phyloP scores from a whole-genome alignment of 371 early-diverging fungal genomes.

The Mucor velutinosus region DNA sequence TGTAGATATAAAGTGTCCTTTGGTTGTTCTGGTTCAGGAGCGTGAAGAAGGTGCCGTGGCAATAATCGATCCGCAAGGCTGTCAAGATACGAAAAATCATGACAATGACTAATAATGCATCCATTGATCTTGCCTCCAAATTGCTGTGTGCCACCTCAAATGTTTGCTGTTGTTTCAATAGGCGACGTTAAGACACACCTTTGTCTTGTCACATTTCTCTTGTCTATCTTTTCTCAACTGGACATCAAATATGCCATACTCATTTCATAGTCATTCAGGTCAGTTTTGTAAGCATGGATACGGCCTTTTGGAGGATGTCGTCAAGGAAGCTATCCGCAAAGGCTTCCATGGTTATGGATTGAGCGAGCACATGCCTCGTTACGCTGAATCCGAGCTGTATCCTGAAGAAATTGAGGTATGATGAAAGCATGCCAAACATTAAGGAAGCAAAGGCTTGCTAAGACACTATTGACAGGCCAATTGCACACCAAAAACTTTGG shows the following conservation, averaged over 20 bases:
- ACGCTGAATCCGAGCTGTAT: conserved; percentile 67
- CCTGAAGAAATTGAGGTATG: conserved; percentile 76
- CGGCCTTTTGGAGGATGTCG: conserved; percentile 75
- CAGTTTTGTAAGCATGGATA: conserved; percentile 85
- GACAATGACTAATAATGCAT: conserved; percentile 1
- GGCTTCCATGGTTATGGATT: conserved; percentile 72
- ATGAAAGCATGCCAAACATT: not conserved
- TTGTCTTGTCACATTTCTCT: not conserved
- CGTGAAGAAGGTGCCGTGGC: not conserved
- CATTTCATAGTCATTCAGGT: conserved; percentile 85
- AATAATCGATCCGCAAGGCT: not conserved
- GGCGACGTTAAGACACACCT: not conserved
- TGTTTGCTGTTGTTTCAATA: not conserved
- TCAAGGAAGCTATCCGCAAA: conserved; percentile 68
- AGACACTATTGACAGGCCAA: conserved; percentile 43
- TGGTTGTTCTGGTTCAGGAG: not conserved
- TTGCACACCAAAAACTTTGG: conserved; percentile 62
- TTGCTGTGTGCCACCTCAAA: not conserved
- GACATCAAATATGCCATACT: conserved; percentile 57
- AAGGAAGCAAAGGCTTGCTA: not conserved
- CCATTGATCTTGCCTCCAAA: not conserved
- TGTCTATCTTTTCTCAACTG: not conserved
- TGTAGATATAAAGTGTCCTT: not conserved
- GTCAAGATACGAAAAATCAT: not conserved
- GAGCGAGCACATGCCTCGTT: conserved; percentile 86